Conservation (phyloP, 164 flowering plant species). For the Kalanchoe fedtschenkoi region DNA sequence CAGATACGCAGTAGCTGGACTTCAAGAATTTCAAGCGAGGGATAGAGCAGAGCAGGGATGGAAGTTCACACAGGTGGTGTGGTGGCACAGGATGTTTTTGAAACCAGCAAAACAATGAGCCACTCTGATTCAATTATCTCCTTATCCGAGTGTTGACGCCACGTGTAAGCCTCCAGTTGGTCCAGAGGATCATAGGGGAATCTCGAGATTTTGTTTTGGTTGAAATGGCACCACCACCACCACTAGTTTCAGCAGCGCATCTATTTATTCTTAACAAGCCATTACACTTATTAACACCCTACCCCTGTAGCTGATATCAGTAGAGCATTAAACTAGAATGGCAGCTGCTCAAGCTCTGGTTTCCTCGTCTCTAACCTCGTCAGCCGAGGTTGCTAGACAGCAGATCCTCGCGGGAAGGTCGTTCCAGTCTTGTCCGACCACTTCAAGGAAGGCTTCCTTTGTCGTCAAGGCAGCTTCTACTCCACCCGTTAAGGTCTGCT, state of each 20-base stretch:
- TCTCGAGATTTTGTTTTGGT: conserved; percentile 12
- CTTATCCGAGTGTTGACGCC: conserved; percentile 19
- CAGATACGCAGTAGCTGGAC: too few relatives aligned
- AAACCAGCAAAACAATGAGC: neutral
- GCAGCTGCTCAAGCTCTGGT: conserved; percentile 72
- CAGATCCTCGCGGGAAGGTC: conserved; percentile 47
- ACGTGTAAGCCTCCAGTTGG: conserved; percentile 32
- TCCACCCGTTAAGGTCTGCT: conserved; percentile 77
- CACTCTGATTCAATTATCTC: neutral
- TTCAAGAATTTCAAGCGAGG: too few relatives aligned
- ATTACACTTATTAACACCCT: neutral
- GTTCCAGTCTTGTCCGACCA: conserved; percentile 16
- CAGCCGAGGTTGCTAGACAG: conserved; percentile 57
- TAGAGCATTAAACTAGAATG: conserved; percentile 25
- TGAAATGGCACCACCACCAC: neutral
- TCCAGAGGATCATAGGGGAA: conserved; percentile 25
- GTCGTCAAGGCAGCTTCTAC: conserved; percentile 73
- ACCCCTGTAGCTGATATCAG: neutral
- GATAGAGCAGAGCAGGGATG: neutral
- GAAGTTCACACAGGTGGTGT: neutral
- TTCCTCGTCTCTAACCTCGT: conserved; percentile 65
- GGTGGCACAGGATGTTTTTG: neutral
- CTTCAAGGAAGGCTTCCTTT: conserved; percentile 42
- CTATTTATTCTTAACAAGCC: neutral
- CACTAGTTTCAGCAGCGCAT: conserved; percentile 13